Evolutionary conservation across 768 basidiomycete species (phyloP), one percentile per base, ranked within the genome.

Genomic region (Termitomyces eurrhizus): DNA sequence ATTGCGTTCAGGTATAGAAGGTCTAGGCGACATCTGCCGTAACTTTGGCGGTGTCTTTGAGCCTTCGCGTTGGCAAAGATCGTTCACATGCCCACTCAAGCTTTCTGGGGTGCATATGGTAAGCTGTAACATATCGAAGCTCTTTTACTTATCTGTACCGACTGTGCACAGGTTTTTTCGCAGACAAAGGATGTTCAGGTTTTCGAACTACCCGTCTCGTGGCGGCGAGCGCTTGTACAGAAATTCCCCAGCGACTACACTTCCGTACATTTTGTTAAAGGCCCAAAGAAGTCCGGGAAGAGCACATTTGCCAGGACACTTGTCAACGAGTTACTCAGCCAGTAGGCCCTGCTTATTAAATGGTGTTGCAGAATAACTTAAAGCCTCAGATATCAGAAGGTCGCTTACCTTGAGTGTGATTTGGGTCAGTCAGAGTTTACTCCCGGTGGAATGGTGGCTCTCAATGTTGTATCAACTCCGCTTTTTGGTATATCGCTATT

Each of bases 391-490:
- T 92, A 92, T 74, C 78, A 79, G 26, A 80, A 80, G n/a, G 93
- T 98, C 3, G 95, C 94, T 0, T 97, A 84, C 70, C 80, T 99
- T 8, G 96, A 98, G 70, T 92, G 91, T 61, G 96, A 99, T 73
- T 66, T 92, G 4, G 96, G 96, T 18, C 96, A 99, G 73, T 90
- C 93, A 4, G 95, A 98, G 72, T 96, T 98, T 69, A 89, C 90
- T 0, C 88, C 92, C 0, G 87, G 87, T 0, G 96, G 95, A 0
- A 82, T 92, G 74, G 89, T 97, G 13, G 83, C 92, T 0, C 74
- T 99, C 33, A 89, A 86, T 69, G 64, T 96, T 1, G 65, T 97
- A 16, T 83, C 87, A 9, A 68, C 69, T 2, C 87, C 85, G 21
- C 63, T 90, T 2, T 86, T 98, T 41, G 96, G 95, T 92, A 65